Conservation (phyloP, 805 yeast species). For the Candida palmyrensis region DNA sequence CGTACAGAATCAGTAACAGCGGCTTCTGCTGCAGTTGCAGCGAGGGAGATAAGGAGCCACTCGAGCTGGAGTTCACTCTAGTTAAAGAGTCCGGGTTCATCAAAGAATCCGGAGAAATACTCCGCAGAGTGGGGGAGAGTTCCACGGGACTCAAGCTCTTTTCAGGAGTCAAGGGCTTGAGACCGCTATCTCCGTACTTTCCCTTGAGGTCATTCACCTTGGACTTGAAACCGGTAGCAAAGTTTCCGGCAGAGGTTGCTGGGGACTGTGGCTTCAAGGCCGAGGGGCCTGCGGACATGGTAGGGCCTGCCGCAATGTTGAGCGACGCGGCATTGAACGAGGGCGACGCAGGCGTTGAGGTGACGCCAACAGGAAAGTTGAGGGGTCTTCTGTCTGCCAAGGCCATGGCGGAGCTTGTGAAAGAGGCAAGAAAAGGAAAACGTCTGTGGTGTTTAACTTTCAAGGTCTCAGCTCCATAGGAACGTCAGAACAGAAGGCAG, state of each 20-base stretch:
- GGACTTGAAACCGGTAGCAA: conserved; percentile 8
- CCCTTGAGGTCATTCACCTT: conserved; percentile 14
- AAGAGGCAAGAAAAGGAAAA: background rate
- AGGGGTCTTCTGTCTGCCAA: conserved; percentile 65
- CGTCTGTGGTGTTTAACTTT: too few species aligned
- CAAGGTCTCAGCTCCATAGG: too few species aligned
- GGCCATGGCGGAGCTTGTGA: conserved; percentile 40
- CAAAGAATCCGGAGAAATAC: conserved; percentile 41
- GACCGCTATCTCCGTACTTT: conserved; percentile 10
- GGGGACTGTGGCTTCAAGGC: conserved; percentile 3
- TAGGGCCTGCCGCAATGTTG: conserved; percentile 9
- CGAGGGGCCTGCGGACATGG: conserved; percentile 4
- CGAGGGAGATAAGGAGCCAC: conserved; percentile 29
- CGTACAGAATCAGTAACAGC: conserved; percentile 6
- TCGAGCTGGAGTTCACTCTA: conserved; percentile 14
- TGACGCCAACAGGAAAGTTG: conserved; percentile 38
- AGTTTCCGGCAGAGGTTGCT: background rate
- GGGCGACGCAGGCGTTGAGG: conserved; percentile 43
- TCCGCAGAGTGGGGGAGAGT: conserved; percentile 32
- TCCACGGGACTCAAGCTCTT: conserved; percentile 24
- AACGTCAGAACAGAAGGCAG: too few species aligned
- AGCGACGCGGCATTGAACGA: conserved; percentile 27
- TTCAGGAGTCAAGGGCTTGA: conserved; percentile 20
- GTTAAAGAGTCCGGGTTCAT: conserved; percentile 21
- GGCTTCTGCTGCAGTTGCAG: too few species aligned